These are phyloP conservation scores for Prosopis cineraria DNA, from an alignment of 306 rosid genomes.

Conservation along the genomic window DNA sequence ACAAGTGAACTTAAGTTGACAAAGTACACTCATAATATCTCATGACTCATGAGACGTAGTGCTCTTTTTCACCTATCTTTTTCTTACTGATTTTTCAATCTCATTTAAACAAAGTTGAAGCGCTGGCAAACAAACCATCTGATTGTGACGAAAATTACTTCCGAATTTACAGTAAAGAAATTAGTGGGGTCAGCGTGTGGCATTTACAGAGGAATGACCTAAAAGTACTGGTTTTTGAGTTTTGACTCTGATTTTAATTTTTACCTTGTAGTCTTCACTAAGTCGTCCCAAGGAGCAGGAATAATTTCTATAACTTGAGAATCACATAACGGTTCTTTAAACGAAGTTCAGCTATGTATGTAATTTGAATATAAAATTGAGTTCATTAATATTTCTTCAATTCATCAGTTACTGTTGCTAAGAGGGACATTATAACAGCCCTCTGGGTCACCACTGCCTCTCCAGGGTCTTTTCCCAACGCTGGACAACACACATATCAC, in stretches of 20 bases:
- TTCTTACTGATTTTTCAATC: conserved; percentile 32
- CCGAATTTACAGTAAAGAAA: background rate
- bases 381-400: background rate
- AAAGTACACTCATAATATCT: conserved; percentile 19
- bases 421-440: too few species aligned
- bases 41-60: conserved; percentile 25
- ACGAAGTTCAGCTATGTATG: background rate
- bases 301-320: background rate
- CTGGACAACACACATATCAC: too few species aligned
- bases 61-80: conserved; percentile 21
- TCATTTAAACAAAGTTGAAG: conserved; percentile 1
- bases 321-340: conserved; percentile 31
- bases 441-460: too few species aligned
- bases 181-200: background rate
- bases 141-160: conserved; percentile 32
- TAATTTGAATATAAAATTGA: background rate
- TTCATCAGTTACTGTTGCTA: background rate
- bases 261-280: conserved; percentile 1
- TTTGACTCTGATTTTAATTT: background rate
- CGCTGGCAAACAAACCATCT: conserved; percentile 15
- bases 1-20: conserved; percentile 2
- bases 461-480: too few species aligned
- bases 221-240: background rate
- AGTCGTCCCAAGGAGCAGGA: conserved; percentile 1
- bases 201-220: background rate